Evolutionary conservation across 495 filamentous ascomycete species (phyloP), one percentile per base, ranked within the genome.

Genomic region (Lasiosphaeria miniovina): DNA sequence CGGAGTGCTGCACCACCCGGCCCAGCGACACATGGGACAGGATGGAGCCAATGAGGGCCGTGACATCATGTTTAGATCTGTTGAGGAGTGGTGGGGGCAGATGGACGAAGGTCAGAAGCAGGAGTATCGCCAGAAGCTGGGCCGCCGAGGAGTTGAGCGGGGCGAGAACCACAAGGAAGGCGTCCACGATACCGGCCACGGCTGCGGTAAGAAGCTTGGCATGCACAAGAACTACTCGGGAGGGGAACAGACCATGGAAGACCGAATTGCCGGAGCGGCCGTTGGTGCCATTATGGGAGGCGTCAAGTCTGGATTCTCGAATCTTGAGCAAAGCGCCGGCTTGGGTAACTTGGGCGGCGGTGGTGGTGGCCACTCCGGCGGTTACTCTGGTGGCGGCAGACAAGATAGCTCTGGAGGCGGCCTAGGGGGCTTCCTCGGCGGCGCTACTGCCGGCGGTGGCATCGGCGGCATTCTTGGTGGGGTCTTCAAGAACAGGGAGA

Each of bases 1-100:
- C 55, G 90, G 90, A 46, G 83, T 94, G 4, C 89, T 96, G 67
- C 91, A 96, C 67, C 92, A 96, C 71, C 92, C 92, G 2, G 88
- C 90, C 46, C 83, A 88, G 36, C 84, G 85, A 43, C 71, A 84
- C 35, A 78, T 79, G 69, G 90, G 89, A 24, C 77, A 88, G 17
- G 88, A 92, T 68, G 90, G 89, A 12, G 88, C 88, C 15, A 65
- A 68, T 9, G 88, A 95, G 60, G 87, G 90, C 32, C 88, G 91
- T 49, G 66, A 74, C 17, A 77, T 84, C 60, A 93, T 96, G 89
- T 96, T 93, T 72, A 71, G 74, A 12, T 86, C 85, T 9, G 86
- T 96, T 14, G 75, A 88, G 70, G 74, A 86, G 60, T 96, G 91
- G 92, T 96, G 92, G 92, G 61, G 74, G 17, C 74, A 80, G 36